Percentiles rank a stretch among this genome's conserved stretches.
phyloP scores from a whole-genome alignment of 2,329 filamentous ascomycete genomes.

The Huntiella savannae region DNA sequence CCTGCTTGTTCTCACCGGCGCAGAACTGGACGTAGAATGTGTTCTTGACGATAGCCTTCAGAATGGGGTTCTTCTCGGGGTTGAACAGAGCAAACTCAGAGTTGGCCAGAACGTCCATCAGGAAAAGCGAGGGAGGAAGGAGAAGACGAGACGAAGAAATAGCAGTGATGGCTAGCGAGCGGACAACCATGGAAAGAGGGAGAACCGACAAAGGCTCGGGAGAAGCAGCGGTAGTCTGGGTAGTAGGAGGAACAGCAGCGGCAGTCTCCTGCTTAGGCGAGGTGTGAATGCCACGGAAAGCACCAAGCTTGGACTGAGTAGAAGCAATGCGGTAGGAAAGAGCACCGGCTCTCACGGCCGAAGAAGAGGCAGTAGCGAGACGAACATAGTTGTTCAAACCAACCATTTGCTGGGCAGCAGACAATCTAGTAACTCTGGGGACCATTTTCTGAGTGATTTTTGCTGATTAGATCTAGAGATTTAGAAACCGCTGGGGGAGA shows the following conservation, averaged over 20 bases:
- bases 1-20: constrained; percentile 52
- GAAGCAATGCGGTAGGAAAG: neutral
- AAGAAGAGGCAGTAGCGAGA: neutral
- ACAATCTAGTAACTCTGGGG: neutral
- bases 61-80: constrained; percentile 54
- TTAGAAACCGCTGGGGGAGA: neutral
- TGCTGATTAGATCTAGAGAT: neutral
- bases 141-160: constrained; percentile 54
- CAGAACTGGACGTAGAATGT: constrained; percentile 89
- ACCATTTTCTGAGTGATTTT: neutral
- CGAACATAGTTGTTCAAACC: constrained; percentile 2
- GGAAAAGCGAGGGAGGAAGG: constrained; percentile 46
- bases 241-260: constrained; percentile 1
- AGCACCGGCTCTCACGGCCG: neutral
- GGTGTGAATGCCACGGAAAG: constrained; percentile 7
- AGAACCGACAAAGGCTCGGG: constrained; percentile 40
- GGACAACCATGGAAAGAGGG: constrained; percentile 45
- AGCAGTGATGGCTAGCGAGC: constrained; percentile 48
- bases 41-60: constrained; percentile 52
- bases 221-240: constrained; percentile 10
- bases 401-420: constrained; percentile 1
- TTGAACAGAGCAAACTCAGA: constrained; percentile 47
- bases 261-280: constrained; percentile 8
- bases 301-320: neutral
- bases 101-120: constrained; percentile 52